Evolutionary conservation across 2,329 filamentous ascomycete species (phyloP).

Genomic region (Stagonosporopsis cucurbitacearum): DNA sequence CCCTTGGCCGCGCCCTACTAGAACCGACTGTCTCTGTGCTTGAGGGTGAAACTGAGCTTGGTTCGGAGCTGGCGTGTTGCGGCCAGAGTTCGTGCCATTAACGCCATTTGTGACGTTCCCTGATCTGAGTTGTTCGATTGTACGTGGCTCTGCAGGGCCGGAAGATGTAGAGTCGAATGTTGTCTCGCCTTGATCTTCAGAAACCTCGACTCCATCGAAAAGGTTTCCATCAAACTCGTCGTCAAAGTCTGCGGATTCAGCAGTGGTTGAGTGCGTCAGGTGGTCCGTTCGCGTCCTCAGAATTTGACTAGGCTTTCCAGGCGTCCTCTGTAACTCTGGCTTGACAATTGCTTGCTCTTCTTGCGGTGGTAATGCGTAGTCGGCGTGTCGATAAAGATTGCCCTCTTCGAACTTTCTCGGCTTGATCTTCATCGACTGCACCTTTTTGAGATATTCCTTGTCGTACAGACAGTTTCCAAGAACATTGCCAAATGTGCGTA

Average conservation of each 20-base stretch:
- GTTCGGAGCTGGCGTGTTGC: constrained; percentile 31
- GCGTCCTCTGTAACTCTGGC: constrained; percentile 34
- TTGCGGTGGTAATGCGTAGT: constrained; percentile 62
- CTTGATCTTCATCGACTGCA: constrained; percentile 85
- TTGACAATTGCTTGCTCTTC: constrained; percentile 42
- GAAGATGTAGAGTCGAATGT: constrained; percentile 36
- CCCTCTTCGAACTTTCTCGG: constrained; percentile 79
- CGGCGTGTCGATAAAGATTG: constrained; percentile 81
- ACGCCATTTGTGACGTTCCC: constrained; percentile 16
- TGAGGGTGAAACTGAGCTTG: constrained; percentile 29
- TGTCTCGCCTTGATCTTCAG: constrained; percentile 69
- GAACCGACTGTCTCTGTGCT: constrained; percentile 33
- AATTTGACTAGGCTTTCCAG: constrained; percentile 31
- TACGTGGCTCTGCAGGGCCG: constrained; percentile 22
- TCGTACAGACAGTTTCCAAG: constrained; percentile 99
- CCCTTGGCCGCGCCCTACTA: constrained; percentile 29
- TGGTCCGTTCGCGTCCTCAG: constrained; percentile 42
- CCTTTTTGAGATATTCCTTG: constrained; percentile 87
- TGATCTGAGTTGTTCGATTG: constrained; percentile 22
- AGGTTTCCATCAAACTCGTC: constrained; percentile 63
- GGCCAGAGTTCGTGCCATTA: constrained; percentile 26
- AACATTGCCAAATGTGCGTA: constrained; percentile 94
- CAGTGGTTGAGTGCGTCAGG: constrained; percentile 43
- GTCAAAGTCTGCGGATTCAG: constrained; percentile 57
- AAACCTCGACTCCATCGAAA: constrained; percentile 63